Base-by-base conservation (phyloP, 2,329 filamentous ascomycete species). In the Neurospora sp. region DNA sequence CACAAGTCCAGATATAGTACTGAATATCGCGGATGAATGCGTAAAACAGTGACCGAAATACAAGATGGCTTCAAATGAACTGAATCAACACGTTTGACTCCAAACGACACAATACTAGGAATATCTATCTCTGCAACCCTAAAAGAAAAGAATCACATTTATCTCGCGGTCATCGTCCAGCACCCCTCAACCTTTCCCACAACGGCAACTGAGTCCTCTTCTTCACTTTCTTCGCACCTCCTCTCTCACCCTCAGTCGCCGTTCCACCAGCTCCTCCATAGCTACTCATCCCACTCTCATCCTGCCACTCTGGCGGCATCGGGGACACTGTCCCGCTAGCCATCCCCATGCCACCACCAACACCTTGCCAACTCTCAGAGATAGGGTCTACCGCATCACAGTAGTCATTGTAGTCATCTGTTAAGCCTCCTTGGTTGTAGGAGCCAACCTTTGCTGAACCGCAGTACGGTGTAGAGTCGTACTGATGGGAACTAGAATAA, bases 151-250 rank as follows among this genome's bases (percentile, higher is more conserved):
- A 36, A 36, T 8, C 15, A 57, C 39, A 23, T 37, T 38, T 4
- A 10, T 33, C 28, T 66, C 67, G 1, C 52, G 33, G 1, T 28
- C 12, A 69, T 66, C 68, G 62, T 28, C 68, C 70, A 17, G 69
- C 71, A 6, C 72, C 71, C 43, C 69, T 74, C 19, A 74, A 68
- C 38, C 74, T 68, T 43, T 71, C 74, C 74, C 73, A 74, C 6
- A 75, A 36, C 1, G 23, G 23, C 28, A 62, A 52, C 11, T 71
- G 70, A 12, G 73, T 68, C 33, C 72, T 67, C 57, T 72, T 75
- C 65, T 70, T 72, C 1, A 40, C 46, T 17, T 68, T 62, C 8
- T 62, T 62, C 28, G 15, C 46, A 17, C 12, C 46, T 36, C 6
- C 12, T 8, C 23, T 17, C 12, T 62, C 52, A 33, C 1, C 8